These are phyloP conservation scores for Xylariaceae sp. DNA, from an alignment of 2,329 filamentous ascomycete genomes.

Conservation along the genomic window DNA sequence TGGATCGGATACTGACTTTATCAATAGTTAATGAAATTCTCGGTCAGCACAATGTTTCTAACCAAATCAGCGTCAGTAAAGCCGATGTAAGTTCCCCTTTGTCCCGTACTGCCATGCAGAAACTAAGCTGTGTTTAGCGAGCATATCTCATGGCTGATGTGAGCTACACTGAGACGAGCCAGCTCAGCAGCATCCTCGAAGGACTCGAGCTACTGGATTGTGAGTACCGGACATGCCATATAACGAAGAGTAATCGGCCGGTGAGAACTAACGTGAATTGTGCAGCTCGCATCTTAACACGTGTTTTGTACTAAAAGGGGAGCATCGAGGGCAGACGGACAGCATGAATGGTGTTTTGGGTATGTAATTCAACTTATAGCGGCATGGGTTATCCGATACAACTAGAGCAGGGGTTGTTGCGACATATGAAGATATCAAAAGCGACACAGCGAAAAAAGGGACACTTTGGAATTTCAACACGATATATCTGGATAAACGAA, in stretches of 20 bases:
- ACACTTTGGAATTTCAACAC: constrained; percentile 17
- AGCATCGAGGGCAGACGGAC: constrained; percentile 11
- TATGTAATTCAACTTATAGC: constrained; percentile 22
- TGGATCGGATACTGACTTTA: constrained; percentile 10
- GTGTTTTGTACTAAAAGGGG: constrained; percentile 35
- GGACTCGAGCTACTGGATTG: constrained; percentile 75
- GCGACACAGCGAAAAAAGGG: neutral
- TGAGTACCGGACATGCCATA: constrained; percentile 41
- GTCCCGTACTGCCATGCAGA: neutral
- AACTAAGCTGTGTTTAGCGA: constrained; percentile 42
- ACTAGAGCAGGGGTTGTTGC: neutral
- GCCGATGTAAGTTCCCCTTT: constrained; percentile 60
- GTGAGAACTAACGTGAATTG: constrained; percentile 16
- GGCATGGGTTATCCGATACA: neutral
- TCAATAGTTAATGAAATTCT: constrained; percentile 85
- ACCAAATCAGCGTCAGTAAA: constrained; percentile 94
- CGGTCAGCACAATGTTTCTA: constrained; percentile 94
- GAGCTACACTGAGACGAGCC: constrained; percentile 71
- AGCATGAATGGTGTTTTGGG: constrained; percentile 4
- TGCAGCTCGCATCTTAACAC: constrained; percentile 35
- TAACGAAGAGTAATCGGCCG: neutral
- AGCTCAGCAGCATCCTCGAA: constrained; percentile 83
- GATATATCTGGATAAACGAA: neutral
- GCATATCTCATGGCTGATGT: constrained; percentile 98
- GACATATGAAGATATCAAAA: neutral